Base-by-base conservation (phyloP, 139 green algal genomes). In the Chlamydomonas sp. region DNA sequence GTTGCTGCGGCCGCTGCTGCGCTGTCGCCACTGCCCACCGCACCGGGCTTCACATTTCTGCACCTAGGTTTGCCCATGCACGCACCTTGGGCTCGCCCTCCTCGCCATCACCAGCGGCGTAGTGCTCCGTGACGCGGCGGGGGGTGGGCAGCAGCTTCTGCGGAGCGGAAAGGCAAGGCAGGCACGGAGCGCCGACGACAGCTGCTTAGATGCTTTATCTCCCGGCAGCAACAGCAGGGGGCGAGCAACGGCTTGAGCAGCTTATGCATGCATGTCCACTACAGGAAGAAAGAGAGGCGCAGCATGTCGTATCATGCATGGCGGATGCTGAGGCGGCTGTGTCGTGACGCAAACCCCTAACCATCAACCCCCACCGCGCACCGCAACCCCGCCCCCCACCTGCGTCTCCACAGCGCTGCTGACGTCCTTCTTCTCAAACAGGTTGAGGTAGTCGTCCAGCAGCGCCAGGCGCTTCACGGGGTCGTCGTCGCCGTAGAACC, bases 401-500 rank as follows among this genome's bases (percentile, higher is more conserved):
- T 99, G 97, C 20, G 92, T 91, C 15, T 85, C 88, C 14, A 99
- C 95, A 10, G 91, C 86, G 62, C 96, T 98, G 91, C 97, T 91
- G 68, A 97, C 95, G 8, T 69, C 49, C 58, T 78, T 67, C 5
- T 83, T 78, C 71, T 99, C 96, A 90, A 98, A 99, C 86, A 96
- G 92, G 75, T 92, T 74, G 49, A 99, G 94, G 90, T 97, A 98
- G 2, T 31, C 79, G 74, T 91, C 91, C 67, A 99, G 90, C 68
- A 98, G 91, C 72, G 90, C 78, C 79, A 99, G 95, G 57, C 98
- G 95, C 93, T 98, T 93, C 73, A 96, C 89, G 0, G 96, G 92
- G 17, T 96, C 91, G 84, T 99, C 98, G 82, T 99, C 97, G 62
- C 98, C 98, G 83, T 99, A 99, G 94, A 99, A 99, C 98, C 98